Conservation (phyloP, 176 grass and related monocot genomes). For the Thalia dealbata region DNA sequence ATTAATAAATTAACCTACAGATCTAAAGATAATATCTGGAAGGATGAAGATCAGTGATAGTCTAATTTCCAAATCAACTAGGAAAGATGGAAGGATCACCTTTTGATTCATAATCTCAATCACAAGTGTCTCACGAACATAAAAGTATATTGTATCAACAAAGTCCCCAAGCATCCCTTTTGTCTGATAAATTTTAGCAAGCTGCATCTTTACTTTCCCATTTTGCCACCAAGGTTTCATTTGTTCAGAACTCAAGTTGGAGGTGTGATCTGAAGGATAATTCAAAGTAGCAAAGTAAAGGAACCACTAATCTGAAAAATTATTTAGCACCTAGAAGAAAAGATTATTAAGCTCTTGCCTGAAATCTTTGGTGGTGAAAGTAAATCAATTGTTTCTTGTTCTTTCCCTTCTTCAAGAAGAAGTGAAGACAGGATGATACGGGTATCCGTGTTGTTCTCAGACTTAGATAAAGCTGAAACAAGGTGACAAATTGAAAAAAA, state of each 20-base stretch:
- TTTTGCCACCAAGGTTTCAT: slow-evolving; percentile 73
- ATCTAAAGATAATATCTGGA: neutral
- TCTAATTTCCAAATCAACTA: neutral
- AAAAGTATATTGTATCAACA: slow-evolving; percentile 64
- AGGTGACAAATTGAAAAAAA: slow-evolving; percentile 25
- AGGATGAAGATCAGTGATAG: neutral
- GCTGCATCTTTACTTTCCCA: slow-evolving; percentile 75
- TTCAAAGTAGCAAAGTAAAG: neutral
- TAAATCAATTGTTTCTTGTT: slow-evolving; percentile 48
- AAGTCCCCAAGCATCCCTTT: slow-evolving; percentile 61
- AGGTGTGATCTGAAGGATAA: slow-evolving; percentile 26
- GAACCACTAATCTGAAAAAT: neutral
- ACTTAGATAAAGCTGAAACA: slow-evolving; percentile 50
- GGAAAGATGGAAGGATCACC: slow-evolving; percentile 24
- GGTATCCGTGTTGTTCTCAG: slow-evolving; percentile 55
- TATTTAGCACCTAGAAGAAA: neutral
- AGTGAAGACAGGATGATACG: slow-evolving; percentile 53
- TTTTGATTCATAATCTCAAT: slow-evolving; percentile 71
- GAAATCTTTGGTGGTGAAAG: slow-evolving; percentile 60
- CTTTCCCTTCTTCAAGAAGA: slow-evolving; percentile 57
- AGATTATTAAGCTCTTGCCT: slow-evolving; percentile 14
- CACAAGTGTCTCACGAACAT: slow-evolving; percentile 61
- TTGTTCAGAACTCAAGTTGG: slow-evolving; percentile 24
- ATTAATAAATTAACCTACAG: neutral
- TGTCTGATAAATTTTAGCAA: slow-evolving; percentile 61